phyloP scores from a whole-genome alignment of 805 yeast genomes.

The Wickerhamiella allomyrinae region DNA sequence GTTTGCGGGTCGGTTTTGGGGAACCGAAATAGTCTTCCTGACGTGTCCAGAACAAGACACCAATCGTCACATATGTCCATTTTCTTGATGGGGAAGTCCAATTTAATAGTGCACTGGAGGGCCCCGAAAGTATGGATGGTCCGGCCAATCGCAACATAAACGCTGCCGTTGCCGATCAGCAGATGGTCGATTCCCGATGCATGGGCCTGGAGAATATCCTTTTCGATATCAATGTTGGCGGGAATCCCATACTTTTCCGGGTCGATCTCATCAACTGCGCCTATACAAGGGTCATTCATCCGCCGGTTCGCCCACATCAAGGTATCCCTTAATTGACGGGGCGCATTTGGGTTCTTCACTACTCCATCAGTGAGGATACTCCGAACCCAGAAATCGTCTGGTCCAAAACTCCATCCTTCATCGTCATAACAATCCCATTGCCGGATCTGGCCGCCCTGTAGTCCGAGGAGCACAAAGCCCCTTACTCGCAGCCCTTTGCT shows the following conservation, averaged over 20 bases:
- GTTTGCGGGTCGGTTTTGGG: too few species aligned
- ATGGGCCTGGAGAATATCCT: neutral
- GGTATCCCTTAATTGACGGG: neutral
- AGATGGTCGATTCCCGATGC: neutral
- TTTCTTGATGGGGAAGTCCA: too few species aligned
- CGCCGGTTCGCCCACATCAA: neutral
- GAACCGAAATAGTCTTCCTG: too few species aligned
- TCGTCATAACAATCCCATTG: neutral
- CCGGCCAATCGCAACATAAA: neutral
- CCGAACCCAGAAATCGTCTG: neutral
- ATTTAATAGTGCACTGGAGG: too few species aligned
- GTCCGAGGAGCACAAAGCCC: neutral
- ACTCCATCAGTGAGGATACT: neutral
- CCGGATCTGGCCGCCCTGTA: neutral
- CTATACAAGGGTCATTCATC: neutral
- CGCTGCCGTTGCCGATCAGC: neutral
- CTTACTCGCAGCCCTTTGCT: neutral
- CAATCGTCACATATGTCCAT: too few species aligned
- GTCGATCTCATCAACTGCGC: neutral
- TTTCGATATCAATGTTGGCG: neutral
- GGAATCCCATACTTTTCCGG: neutral
- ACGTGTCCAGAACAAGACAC: too few species aligned
- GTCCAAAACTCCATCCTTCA: neutral
- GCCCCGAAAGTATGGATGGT: too few species aligned
- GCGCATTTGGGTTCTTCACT: neutral